Percentiles rank a stretch among this genome's conserved stretches.
Conservation (phyloP, 2,329 filamentous ascomycete species). For the Helotiales sp. region DNA sequence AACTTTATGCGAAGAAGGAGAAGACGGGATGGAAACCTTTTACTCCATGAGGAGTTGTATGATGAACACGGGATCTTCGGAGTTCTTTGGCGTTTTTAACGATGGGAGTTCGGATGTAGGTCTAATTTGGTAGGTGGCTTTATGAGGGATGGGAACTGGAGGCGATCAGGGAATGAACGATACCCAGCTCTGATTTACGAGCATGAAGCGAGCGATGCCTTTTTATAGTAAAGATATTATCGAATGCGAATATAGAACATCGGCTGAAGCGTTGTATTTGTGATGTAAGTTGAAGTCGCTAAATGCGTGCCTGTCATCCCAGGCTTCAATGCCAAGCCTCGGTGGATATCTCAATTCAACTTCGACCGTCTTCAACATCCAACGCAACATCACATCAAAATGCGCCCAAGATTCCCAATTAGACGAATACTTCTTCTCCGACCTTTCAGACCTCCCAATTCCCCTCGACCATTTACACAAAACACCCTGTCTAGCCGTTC, state of each 20-base stretch:
- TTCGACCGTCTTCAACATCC: background rate
- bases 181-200: slow-evolving; percentile 13
- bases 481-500: slow-evolving; percentile 54
- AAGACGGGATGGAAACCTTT: slow-evolving; percentile 43
- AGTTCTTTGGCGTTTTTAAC: background rate
- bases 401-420: slow-evolving; percentile 43
- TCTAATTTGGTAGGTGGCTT: background rate
- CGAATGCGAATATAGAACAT: slow-evolving; percentile 2
- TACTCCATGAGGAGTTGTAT: background rate
- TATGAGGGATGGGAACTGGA: background rate
- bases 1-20: slow-evolving; percentile 53
- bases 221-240: background rate
- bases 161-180: background rate
- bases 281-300: background rate
- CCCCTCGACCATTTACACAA: slow-evolving; percentile 60
- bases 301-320: background rate
- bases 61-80: background rate
- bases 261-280: background rate
- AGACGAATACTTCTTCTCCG: slow-evolving; percentile 49
- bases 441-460: slow-evolving; percentile 45
- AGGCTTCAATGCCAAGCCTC: background rate
- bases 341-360: background rate
- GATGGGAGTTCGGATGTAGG: background rate
- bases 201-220: slow-evolving; percentile 6
- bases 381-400: slow-evolving; percentile 18